These are phyloP conservation scores for Brasilioporus rufonigricans DNA, from an alignment of 768 basidiomycete species.

Conservation along the genomic window DNA sequence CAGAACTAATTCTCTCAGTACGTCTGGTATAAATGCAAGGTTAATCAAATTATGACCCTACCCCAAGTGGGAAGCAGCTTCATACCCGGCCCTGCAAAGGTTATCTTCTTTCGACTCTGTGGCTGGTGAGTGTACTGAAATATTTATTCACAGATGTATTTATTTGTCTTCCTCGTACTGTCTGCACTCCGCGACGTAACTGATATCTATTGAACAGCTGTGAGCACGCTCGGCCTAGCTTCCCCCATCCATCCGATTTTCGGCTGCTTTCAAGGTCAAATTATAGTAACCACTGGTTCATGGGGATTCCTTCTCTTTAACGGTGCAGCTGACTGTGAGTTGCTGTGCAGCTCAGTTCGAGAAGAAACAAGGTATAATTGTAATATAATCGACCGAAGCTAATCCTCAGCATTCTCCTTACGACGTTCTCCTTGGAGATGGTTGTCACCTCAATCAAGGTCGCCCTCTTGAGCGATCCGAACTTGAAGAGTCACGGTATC, in stretches of 20 bases:
- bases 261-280: background rate
- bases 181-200: background rate
- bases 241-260: background rate
- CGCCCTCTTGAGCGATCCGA: background rate
- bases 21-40: background rate
- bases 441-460: background rate
- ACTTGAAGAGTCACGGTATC: too few relatives aligned
- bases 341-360: background rate
- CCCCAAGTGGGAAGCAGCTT: conserved; percentile 6
- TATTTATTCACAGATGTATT: background rate
- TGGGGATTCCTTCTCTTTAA: conserved; percentile 3
- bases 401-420: background rate
- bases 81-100: background rate
- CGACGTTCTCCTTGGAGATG: background rate
- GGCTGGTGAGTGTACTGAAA: background rate
- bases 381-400: background rate
- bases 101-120: background rate
- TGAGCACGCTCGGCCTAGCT: background rate
- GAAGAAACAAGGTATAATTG: background rate
- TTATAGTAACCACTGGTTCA: background rate
- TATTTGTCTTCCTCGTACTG: background rate
- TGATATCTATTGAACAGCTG: background rate
- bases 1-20: background rate
- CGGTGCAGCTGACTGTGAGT: conserved; percentile 7
- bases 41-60: background rate